A percentile compares a stretch with the other conserved stretches of the same genome.
These are phyloP conservation scores for Penicillium sp. DNA, from an alignment of 2,329 filamentous ascomycete genomes.

Conservation along the genomic window DNA sequence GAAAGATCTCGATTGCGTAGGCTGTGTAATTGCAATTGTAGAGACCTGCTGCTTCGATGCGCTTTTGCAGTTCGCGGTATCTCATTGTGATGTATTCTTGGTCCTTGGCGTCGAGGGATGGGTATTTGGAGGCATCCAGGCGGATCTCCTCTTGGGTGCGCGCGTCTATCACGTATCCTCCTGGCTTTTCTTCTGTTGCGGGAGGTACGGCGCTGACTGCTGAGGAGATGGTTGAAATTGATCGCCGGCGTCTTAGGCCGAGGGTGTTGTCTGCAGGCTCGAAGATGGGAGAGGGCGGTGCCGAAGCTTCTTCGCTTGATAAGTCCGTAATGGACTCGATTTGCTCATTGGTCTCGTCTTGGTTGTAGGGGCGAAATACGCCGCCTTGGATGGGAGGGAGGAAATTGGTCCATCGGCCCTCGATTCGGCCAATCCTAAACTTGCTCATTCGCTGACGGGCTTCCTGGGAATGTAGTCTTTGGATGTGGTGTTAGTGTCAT, in stretches of 20 bases:
- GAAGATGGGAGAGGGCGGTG: constrained; percentile 53
- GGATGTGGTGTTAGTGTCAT: constrained; percentile 17
- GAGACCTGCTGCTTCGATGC: constrained; percentile 59
- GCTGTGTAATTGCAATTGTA: constrained; percentile 75
- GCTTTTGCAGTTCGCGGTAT: constrained; percentile 23
- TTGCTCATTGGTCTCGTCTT: constrained; percentile 36
- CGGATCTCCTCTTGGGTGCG: constrained; percentile 69
- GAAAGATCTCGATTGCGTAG: constrained; percentile 65
- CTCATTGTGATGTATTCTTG: constrained; percentile 71
- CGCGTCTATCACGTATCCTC: constrained; percentile 64
- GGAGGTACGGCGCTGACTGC: constrained; percentile 19
- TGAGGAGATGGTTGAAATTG: constrained; percentile 24
- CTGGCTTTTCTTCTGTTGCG: constrained; percentile 26
- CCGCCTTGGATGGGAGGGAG: constrained; percentile 86
- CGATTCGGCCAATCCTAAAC: constrained; percentile 75
- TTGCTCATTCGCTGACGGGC: constrained; percentile 68
- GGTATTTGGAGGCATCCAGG: constrained; percentile 73
- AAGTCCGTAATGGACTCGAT: constrained; percentile 22
- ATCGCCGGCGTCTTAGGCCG: constrained; percentile 34
- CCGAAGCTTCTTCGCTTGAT: constrained; percentile 53
- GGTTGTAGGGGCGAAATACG: constrained; percentile 56
- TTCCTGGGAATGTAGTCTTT: constrained; percentile 75
- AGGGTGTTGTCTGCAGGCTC: constrained; percentile 44
- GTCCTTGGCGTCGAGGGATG: constrained; percentile 64
- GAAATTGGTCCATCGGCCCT: constrained; percentile 80